Evolutionary conservation across 176 grass and related monocot genomes (phyloP), one percentile per base, ranked within the genome.

Genomic region (Rhynchospora breviuscula): DNA sequence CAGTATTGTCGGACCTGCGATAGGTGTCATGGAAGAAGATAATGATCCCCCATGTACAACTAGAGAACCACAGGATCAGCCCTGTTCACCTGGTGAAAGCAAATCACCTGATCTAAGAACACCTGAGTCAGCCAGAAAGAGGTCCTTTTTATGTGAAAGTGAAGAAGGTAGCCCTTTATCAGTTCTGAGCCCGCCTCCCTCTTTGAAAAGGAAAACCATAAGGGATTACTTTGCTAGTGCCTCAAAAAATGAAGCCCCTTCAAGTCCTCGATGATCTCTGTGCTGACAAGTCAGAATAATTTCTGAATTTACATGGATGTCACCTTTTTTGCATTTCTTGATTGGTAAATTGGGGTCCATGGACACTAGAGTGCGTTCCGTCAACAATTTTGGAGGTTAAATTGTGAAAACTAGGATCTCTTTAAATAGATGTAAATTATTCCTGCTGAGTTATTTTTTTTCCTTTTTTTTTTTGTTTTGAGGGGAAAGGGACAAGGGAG

Each of bases 141-240:
- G 91, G 82, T 25, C 79, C 14, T 52, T 70, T 4, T 90, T 89
- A 83, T 92, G 93, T 10, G 86, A 88, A 57, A 87, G 25, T 67
- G 71, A 81, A 59, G 67, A 60, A 47, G 74, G 67, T 52, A 99
- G 96, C 73, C 96, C 96, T 9, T 92, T 86, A 23, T 99, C 96
- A 10, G 96, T 99, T 87, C 86, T 99, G 29, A 99, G 79, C 78
- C 93, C 95, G 0, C 92, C 96, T 31, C 86, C 89, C 23, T 99
- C 96, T 0, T 66, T 90, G 65, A 99, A 95, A 81, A 90, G 95
- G 87, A 93, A 90, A 90, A 99, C 96, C 0, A 99, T 99, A 81
- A 85, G 91, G 25, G 93, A 99, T 72, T 99, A 99, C 71, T 98
- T 95, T 90, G 67, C 51, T 51, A 86, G 90, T 56, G 4, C 83